Percentiles rank a stretch among this genome's conserved stretches.
Conservation (phyloP, 2,329 filamentous ascomycete species). For the Cytospora chrysosperma region DNA sequence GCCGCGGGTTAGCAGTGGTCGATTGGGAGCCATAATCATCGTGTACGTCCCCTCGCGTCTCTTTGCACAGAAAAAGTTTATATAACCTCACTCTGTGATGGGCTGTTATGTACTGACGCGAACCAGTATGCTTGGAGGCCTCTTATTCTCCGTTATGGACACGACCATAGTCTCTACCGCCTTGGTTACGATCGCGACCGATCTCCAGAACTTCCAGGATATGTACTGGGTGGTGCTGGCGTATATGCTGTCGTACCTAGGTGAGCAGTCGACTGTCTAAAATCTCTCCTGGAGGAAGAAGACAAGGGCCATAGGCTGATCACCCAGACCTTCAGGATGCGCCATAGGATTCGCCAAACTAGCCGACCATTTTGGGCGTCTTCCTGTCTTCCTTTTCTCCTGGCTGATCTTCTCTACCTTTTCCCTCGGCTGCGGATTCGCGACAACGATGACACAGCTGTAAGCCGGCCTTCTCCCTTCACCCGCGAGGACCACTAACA, state of each 20-base stretch:
- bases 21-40: constrained; percentile 17
- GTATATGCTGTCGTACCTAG: constrained; percentile 58
- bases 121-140: constrained; percentile 48
- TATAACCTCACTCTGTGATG: background rate
- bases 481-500: background rate
- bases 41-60: constrained; percentile 6
- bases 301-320: background rate
- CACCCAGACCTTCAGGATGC: constrained; percentile 41
- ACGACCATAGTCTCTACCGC: constrained; percentile 59
- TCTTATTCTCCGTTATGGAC: constrained; percentile 58
- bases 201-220: constrained; percentile 50
- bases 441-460: constrained; percentile 52
- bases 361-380: constrained; percentile 59
- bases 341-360: constrained; percentile 58
- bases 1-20: constrained; percentile 6
- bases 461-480: constrained; percentile 34
- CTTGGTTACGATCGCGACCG: constrained; percentile 54
- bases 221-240: constrained; percentile 56
- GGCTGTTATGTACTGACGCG: constrained; percentile 1
- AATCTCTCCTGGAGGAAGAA: too few species aligned
- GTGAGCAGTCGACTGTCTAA: constrained; percentile 34
- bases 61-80: background rate
- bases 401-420: constrained; percentile 57
- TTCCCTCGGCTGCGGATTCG: constrained; percentile 53
- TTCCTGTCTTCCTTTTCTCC: constrained; percentile 47